Base-by-base conservation (phyloP, 306 rosid genomes). In the Prunus armeniaca region DNA sequence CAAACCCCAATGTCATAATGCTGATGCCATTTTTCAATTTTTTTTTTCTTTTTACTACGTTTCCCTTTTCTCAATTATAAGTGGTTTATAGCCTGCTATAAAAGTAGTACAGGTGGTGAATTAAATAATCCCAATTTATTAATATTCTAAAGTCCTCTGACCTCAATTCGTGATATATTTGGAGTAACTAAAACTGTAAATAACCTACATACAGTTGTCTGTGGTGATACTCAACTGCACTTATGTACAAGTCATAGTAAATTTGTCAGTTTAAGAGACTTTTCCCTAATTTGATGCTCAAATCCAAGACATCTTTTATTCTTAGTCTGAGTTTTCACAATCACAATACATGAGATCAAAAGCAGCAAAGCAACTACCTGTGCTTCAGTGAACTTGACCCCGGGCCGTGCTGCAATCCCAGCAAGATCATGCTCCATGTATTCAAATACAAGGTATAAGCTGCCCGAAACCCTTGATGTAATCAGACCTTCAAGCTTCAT, bases 371-470 rank as follows among this genome's bases (percentile, higher is more conserved):
- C 6, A 52, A 63, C 61, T 83, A 93, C 98, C 93, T 90, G 98
- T 12, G 89, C 55, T 82, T 90, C 91, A 17, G 93, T 86, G 83
- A 93, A 90, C 55, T 86, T 90, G 84, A 83, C 43, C 75, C 82
- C 91, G 38, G 89, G 81, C 61, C 77, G 72, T 58, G 91, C 78
- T 24, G 91, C 86, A 76, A 93, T 90, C 62, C 96, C 97, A 0
- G 91, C 78, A 72, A 93, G 97, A 81, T 93, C 97, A 78, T 93
- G 96, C 58, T 93, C 97, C 97, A 93, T 93, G 28, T 90, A 90
- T 76, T 93, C 98, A 85, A 93, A 93, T 68, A 93, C 66, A 73
- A 90, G 94, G 86, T 90, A 93, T 60, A 93, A 79, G 86, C 96
- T 93, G 67, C 94, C 96, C 17, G 97, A 93, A 63, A 85, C 88